Conservation (phyloP, 768 basidiomycete genomes). For the Lactarius psammicola region DNA sequence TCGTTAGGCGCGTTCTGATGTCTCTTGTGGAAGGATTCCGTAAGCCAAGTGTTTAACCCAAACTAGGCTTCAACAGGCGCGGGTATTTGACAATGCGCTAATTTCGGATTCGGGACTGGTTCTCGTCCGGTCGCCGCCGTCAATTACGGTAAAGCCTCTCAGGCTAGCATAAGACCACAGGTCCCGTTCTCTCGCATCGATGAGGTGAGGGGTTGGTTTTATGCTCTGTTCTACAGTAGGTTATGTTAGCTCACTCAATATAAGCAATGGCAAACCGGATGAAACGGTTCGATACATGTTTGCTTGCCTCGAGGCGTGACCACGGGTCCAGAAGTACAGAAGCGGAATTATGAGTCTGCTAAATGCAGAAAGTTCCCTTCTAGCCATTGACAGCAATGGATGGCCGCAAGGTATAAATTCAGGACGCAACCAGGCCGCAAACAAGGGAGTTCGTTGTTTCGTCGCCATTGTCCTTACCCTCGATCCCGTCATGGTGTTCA, state of each 20-base stretch:
- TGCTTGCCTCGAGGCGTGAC: conserved; percentile 1
- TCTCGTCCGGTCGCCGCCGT: neutral
- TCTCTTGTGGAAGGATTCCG: neutral
- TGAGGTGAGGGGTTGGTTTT: neutral
- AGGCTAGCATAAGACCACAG: neutral
- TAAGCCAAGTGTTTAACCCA: neutral
- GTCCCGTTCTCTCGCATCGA: neutral
- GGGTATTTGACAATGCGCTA: neutral
- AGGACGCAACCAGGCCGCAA: neutral
- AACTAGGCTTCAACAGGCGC: neutral
- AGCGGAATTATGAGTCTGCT: neutral
- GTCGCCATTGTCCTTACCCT: neutral
- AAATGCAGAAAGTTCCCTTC: conserved; percentile 20
- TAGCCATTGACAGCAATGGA: neutral
- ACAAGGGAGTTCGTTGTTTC: neutral
- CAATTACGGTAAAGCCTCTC: neutral
- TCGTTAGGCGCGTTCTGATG: no score
- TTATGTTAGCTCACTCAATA: neutral
- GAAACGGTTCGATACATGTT: neutral
- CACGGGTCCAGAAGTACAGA: neutral
- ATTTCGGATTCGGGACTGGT: neutral
- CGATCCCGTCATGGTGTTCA: conserved; percentile 6
- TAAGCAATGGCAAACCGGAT: neutral
- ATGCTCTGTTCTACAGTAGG: no score
- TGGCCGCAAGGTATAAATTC: conserved; percentile 4